Evolutionary conservation across 371 early-diverging fungal genomes (phyloP), one percentile per base, ranked within the genome.

Genomic region (Rhizopus delemar): DNA sequence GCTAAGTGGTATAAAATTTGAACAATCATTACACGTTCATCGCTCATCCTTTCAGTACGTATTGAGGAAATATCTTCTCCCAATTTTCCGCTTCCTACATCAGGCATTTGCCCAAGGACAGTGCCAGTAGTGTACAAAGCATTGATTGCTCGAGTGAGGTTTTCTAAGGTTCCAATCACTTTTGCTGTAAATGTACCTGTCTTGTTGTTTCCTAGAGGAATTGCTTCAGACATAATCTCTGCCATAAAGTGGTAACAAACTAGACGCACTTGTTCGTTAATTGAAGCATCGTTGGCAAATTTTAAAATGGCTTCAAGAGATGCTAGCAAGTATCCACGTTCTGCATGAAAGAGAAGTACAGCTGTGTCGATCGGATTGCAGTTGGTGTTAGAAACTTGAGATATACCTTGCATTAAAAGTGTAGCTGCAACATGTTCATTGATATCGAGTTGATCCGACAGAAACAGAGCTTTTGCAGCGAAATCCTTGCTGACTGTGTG

Each of bases 391-490:
- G 80, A 68, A 48, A 77, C 68, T 35, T 77, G 75, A 8, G 75
- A 64, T 35, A 83, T 70, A 0, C 88, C 93, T 57, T 81, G 62
- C 56, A 86, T 82, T 43, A 93, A 74, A 5, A 94, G 72, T 1
- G 87, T 76, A 1, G 92, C 83, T 8, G 94, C 94, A 4, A 83
- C 68, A 60, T 85, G 74, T 68, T 95, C 95, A 68, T 90, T 88
- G 48, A 94, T 79, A 28, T 86, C 79, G 41, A 96, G 80, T 57
- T 92, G 84, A 70, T 94, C 91, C 2, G 92, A 90, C 41, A 94
- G 64, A 66, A 84, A 77, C 35, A 87, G 61, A 5, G 86, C 83
- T 51, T 82, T 83, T n/a, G 74, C 56, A 55, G 81, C 80, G 59
- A 93, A 93, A 13, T 87, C 86, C n/a, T 75, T 70, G 66, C 84